A percentile compares a stretch with the other conserved stretches of the same genome.
phyloP scores from a whole-genome alignment of 1,284 basidiomycete species.

The Apiotrichum mycotoxinovorans region DNA sequence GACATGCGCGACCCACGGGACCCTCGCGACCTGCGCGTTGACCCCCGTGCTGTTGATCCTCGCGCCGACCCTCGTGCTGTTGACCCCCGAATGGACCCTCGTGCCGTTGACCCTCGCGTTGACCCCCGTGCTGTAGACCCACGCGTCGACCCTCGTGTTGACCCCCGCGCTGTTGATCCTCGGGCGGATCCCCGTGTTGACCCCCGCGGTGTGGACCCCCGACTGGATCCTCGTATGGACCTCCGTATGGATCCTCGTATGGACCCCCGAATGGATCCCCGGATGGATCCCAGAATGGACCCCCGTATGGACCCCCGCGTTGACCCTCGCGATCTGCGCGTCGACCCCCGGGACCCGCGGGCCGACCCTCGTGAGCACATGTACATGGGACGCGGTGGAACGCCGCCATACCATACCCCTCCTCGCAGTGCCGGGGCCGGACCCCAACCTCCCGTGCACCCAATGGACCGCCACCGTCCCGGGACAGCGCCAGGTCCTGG shows the following conservation, averaged over 20 bases:
- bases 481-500: background rate
- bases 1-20: slow-evolving; percentile 9
- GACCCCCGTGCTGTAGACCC: slow-evolving; percentile 1
- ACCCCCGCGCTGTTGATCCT: slow-evolving; percentile 5
- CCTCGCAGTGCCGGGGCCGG: slow-evolving; percentile 11
- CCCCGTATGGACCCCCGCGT: background rate
- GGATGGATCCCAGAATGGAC: slow-evolving; percentile 1
- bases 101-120: background rate
- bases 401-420: slow-evolving; percentile 6
- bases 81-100: background rate
- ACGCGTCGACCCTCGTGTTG: background rate
- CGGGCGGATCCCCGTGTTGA: background rate
- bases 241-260: no score
- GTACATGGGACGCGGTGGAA: background rate
- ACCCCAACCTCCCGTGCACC: background rate
- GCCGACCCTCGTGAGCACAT: slow-evolving; percentile 1
- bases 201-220: background rate
- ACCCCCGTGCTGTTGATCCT: slow-evolving; percentile 6
- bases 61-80: background rate
- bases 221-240: background rate
- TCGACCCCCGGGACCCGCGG: slow-evolving; percentile 7
- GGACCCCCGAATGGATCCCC: background rate
- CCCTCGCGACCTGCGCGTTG: slow-evolving; percentile 3
- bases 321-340: slow-evolving; percentile 2
- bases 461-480: slow-evolving; percentile 6